phyloP scores from a whole-genome alignment of 306 rosid species.

The Inga leiocalycina region DNA sequence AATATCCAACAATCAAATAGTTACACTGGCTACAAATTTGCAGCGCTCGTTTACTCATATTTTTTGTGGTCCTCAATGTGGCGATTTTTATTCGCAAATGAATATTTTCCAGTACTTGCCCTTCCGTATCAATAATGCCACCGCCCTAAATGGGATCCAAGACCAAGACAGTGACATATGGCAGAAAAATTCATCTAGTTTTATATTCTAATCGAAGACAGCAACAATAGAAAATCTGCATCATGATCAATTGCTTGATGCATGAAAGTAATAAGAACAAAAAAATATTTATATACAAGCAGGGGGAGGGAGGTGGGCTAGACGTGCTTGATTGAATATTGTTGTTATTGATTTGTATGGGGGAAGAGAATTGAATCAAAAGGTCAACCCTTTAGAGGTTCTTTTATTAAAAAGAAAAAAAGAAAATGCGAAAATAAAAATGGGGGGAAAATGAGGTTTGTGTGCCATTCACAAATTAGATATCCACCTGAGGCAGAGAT shows the following conservation, averaged over 20 bases:
- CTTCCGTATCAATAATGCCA: neutral
- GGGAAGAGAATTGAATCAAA: neutral
- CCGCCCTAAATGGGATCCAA: conserved; percentile 14
- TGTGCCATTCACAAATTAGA: neutral
- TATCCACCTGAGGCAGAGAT: neutral
- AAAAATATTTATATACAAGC: too few species aligned
- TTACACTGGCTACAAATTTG: neutral
- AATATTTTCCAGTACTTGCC: conserved; percentile 19
- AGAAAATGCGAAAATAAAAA: neutral
- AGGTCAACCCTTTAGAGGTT: neutral
- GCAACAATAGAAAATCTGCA: neutral
- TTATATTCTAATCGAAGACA: neutral
- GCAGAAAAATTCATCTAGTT: neutral
- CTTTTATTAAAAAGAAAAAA: neutral
- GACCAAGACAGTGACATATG: conserved; percentile 37
- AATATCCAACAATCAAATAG: neutral
- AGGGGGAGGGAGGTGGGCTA: too few species aligned
- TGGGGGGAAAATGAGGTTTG: neutral
- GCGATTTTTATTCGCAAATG: conserved; percentile 20
- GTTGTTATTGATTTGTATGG: neutral
- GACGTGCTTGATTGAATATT: neutral
- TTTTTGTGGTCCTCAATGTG: neutral
- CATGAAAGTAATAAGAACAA: neutral
- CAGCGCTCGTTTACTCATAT: neutral
- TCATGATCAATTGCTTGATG: neutral